Conservation (phyloP, 73 alveolate species). For the Paramecium biaurelia region DNA sequence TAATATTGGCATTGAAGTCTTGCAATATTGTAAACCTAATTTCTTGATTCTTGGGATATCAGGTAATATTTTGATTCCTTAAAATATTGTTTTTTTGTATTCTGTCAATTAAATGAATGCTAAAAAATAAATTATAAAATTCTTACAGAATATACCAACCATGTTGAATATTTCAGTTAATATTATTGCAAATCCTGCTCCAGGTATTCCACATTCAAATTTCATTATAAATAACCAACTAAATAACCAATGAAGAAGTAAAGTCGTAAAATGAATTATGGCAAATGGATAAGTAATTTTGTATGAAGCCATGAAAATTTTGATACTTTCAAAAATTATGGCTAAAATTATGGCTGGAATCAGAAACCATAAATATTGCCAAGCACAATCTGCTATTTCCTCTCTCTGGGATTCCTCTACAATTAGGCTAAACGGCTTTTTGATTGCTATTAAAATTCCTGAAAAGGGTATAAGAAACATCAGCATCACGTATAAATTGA, state of each 20-base stretch:
- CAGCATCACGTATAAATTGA: not conserved
- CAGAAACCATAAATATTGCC: not conserved
- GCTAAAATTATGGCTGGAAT: not conserved
- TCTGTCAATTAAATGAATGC: not conserved
- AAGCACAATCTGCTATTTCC: not conserved
- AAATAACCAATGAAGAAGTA: not conserved
- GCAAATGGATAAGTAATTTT: constrained; percentile 13
- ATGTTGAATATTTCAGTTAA: not conserved
- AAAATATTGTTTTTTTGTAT: not conserved
- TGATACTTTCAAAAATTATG: not conserved
- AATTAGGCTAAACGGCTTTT: not conserved
- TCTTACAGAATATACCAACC: not conserved
- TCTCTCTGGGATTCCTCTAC: not conserved
- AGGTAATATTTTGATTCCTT: not conserved
- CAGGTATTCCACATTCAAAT: not conserved
- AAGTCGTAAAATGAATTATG: not conserved
- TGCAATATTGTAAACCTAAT: not conserved
- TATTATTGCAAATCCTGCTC: constrained; percentile 2
- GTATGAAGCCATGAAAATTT: not conserved
- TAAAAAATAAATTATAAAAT: not conserved
- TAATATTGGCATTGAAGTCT: not conserved
- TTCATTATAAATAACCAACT: not conserved
- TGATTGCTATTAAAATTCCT: not conserved
- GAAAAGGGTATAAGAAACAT: not conserved
- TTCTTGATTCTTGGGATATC: not conserved